A percentile compares a stretch with the other conserved stretches of the same genome.
Conservation (phyloP, 1,284 basidiomycete species). For the Tylopilus sp. region DNA sequence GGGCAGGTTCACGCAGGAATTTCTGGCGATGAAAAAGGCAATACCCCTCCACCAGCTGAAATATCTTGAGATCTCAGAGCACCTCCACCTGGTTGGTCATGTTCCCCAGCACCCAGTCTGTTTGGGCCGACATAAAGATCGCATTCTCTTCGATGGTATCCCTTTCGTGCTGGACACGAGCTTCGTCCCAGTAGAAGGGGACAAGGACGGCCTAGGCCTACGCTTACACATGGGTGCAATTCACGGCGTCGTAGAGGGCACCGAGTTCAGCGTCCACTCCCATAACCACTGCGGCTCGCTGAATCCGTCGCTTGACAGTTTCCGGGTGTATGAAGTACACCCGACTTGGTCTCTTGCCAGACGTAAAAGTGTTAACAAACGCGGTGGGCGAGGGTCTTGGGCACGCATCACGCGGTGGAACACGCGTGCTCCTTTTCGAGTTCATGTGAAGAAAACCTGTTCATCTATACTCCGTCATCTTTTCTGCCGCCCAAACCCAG, state of each 20-base stretch:
- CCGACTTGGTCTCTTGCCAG: conserved; percentile 56
- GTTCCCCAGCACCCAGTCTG: conserved; percentile 48
- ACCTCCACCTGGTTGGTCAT: conserved; percentile 35
- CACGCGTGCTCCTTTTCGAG: conserved; percentile 46
- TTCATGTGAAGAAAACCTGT: conserved; percentile 40
- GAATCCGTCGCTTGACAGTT: conserved; percentile 51
- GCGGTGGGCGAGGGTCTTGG: conserved; percentile 45
- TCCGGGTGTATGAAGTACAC: conserved; percentile 48
- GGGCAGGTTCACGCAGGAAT: conserved; percentile 53
- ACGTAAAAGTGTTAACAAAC: conserved; percentile 34
- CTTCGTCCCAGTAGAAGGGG: conserved; percentile 43
- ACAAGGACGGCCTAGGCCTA: conserved; percentile 39
- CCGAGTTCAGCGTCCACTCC: conserved; percentile 54
- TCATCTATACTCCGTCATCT: conserved; percentile 39
- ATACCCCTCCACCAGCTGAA: conserved; percentile 50
- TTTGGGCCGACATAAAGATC: conserved; percentile 45
- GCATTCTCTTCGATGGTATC: conserved; percentile 51
- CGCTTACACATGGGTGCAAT: conserved; percentile 54
- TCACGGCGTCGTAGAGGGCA: conserved; percentile 58
- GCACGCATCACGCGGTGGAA: conserved; percentile 57
- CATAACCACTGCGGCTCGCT: conserved; percentile 55
- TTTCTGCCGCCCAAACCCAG: conserved; percentile 31
- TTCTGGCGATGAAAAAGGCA: conserved; percentile 45
- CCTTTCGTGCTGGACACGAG: conserved; percentile 50
- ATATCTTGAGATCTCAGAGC: conserved; percentile 46